A percentile compares a stretch with the other conserved stretches of the same genome.
Evolutionary conservation across 805 yeast species (phyloP).

Genomic region (Priceomyces castillae): DNA sequence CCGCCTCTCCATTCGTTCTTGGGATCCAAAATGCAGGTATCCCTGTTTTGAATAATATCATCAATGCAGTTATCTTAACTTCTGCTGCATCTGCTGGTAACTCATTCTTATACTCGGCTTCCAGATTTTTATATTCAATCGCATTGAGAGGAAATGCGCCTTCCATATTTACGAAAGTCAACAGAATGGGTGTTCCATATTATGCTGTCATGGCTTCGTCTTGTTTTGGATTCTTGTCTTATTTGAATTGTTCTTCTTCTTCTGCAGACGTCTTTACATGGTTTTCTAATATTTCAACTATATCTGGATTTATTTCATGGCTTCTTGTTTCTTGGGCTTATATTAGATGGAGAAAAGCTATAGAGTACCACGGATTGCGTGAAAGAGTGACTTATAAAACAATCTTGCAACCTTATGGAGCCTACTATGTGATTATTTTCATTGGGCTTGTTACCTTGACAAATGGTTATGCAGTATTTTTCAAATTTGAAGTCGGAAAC

Average conservation of each 20-base stretch:
- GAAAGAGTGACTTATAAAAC: slow-evolving; percentile 61
- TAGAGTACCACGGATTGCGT: slow-evolving; percentile 47
- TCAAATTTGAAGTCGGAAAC: slow-evolving; percentile 53
- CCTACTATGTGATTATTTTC: slow-evolving; percentile 51
- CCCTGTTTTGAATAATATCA: slow-evolving; percentile 55
- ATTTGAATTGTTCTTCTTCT: slow-evolving; percentile 52
- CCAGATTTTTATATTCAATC: slow-evolving; percentile 42
- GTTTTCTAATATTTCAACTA: slow-evolving; percentile 63
- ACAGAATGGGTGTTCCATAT: slow-evolving; percentile 45
- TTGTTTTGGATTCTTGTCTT: slow-evolving; percentile 46
- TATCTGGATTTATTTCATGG: slow-evolving; percentile 69
- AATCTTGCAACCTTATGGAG: slow-evolving; percentile 53
- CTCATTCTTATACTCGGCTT: slow-evolving; percentile 40
- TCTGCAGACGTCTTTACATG: slow-evolving; percentile 57
- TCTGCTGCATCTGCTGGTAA: slow-evolving; percentile 53
- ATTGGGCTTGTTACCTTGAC: slow-evolving; percentile 57
- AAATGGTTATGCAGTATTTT: slow-evolving; percentile 71
- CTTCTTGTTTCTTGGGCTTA: slow-evolving; percentile 51
- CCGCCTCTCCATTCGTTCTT: slow-evolving; percentile 65
- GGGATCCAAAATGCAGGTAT: slow-evolving; percentile 63
- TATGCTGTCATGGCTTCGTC: slow-evolving; percentile 30
- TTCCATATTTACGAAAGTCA: slow-evolving; percentile 29
- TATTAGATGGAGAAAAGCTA: slow-evolving; percentile 64
- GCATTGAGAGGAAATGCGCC: slow-evolving; percentile 42
- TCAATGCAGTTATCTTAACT: slow-evolving; percentile 59